Evolutionary conservation across 768 basidiomycete species (phyloP).

Genomic region (Termitomyces sp.): DNA sequence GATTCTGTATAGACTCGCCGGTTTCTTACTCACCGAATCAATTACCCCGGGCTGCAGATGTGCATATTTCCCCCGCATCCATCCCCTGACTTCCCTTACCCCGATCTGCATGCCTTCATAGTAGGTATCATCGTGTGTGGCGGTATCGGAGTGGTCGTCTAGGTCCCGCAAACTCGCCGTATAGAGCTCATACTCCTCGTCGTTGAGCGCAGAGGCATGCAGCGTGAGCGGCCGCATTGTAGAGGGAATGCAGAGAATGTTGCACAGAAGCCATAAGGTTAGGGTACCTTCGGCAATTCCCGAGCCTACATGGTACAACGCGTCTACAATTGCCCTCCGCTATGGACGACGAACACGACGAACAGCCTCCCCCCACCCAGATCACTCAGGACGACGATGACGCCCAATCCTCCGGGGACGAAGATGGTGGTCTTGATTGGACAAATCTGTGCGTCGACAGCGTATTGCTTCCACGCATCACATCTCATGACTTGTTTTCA

Average conservation of each 20-base stretch:
- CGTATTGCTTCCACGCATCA: slow-evolving; percentile 1
- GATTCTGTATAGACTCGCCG: neutral
- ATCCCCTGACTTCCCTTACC: slow-evolving; percentile 67
- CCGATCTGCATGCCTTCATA: slow-evolving; percentile 55
- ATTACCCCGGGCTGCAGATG: slow-evolving; percentile 48
- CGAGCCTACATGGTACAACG: neutral
- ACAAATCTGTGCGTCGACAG: slow-evolving; percentile 55
- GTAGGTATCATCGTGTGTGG: slow-evolving; percentile 37
- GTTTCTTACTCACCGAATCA: slow-evolving; percentile 43
- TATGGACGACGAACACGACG: slow-evolving; percentile 12
- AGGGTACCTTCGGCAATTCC: slow-evolving; percentile 3
- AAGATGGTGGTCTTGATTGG: slow-evolving; percentile 79
- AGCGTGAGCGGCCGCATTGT: slow-evolving; percentile 60
- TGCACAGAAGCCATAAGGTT: slow-evolving; percentile 1
- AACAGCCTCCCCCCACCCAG: neutral
- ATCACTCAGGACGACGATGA: slow-evolving; percentile 33
- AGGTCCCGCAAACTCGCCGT: slow-evolving; percentile 58
- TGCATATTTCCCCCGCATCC: slow-evolving; percentile 70
- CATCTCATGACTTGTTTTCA: slow-evolving; percentile 16
- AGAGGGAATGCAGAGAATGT: neutral
- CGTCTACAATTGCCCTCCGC: neutral
- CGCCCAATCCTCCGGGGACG: slow-evolving; percentile 48
- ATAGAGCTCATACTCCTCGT: slow-evolving; percentile 68
- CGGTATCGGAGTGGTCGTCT: slow-evolving; percentile 17
- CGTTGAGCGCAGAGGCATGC: slow-evolving; percentile 73